phyloP scores from a whole-genome alignment of 768 basidiomycete genomes.

The Porphyrellus cyaneotinctus region DNA sequence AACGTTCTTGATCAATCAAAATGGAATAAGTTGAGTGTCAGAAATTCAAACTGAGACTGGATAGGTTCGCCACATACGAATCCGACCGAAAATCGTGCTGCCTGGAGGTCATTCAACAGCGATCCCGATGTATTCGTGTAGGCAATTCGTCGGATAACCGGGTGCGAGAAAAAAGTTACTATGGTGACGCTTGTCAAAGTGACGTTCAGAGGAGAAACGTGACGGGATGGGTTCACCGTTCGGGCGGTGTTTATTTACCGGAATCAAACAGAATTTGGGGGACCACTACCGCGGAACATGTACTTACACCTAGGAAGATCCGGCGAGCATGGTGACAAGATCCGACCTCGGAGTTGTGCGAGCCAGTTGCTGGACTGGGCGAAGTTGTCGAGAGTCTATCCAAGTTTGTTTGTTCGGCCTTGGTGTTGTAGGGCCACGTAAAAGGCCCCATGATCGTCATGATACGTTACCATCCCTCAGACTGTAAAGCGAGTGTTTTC shows the following conservation, averaged over 20 bases:
- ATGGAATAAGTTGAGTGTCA: constrained; percentile 3
- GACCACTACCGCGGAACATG: constrained; percentile 12
- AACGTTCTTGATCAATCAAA: constrained; percentile 2
- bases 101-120: background rate
- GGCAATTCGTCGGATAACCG: constrained; percentile 3
- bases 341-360: too few species aligned
- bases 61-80: constrained; percentile 4
- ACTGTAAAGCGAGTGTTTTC: too few species aligned
- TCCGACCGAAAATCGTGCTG: background rate
- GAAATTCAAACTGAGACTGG: constrained; percentile 5
- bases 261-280: background rate
- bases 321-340: too few species aligned
- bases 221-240: too few species aligned
- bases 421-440: too few species aligned
- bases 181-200: background rate
- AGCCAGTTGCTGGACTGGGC: too few species aligned
- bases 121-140: too few species aligned
- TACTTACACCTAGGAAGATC: background rate
- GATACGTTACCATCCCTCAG: too few species aligned
- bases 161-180: background rate
- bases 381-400: too few species aligned
- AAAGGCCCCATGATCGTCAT: too few species aligned
- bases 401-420: constrained; percentile 7
- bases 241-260: constrained; percentile 13
- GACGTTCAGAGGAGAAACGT: background rate